These are phyloP conservation scores for Leucogyrophana mollusca DNA, from an alignment of 768 basidiomycete genomes.

Conservation along the genomic window DNA sequence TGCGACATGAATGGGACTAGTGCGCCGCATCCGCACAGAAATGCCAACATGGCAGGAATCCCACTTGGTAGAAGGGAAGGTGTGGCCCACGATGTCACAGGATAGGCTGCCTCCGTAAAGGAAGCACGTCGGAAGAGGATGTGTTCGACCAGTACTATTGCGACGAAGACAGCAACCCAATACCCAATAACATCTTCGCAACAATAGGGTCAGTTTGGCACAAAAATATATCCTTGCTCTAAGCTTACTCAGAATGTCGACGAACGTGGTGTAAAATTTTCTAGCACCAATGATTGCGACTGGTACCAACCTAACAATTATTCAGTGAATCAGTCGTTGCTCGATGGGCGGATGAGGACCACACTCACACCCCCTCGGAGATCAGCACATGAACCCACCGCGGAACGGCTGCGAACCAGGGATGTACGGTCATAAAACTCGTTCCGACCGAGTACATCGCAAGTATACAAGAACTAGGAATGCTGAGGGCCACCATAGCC, in stretches of 20 bases:
- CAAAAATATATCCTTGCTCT: background rate
- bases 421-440: constrained; percentile 40
- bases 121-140: constrained; percentile 49
- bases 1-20: constrained; percentile 42
- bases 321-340: constrained; percentile 1
- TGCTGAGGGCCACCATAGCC: constrained; percentile 63
- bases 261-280: constrained; percentile 56
- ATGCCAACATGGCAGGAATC: constrained; percentile 32
- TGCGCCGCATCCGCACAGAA: constrained; percentile 29
- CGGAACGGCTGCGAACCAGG: constrained; percentile 54
- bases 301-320: constrained; percentile 46
- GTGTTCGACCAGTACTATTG: constrained; percentile 58
- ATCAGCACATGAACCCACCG: constrained; percentile 20
- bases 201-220: background rate
- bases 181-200: constrained; percentile 32
- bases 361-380: no score
- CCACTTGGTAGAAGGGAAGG: constrained; percentile 39
- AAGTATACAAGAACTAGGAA: constrained; percentile 70
- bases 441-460: constrained; percentile 69
- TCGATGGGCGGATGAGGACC: background rate
- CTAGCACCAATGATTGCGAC: constrained; percentile 58
- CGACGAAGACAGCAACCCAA: constrained; percentile 48
- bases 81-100: constrained; percentile 49
- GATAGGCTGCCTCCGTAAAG: constrained; percentile 39
- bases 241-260: constrained; percentile 58